Base-by-base conservation (phyloP, 1,139 yeast genomes). In the Kurtzmaniella quercitrusa region DNA sequence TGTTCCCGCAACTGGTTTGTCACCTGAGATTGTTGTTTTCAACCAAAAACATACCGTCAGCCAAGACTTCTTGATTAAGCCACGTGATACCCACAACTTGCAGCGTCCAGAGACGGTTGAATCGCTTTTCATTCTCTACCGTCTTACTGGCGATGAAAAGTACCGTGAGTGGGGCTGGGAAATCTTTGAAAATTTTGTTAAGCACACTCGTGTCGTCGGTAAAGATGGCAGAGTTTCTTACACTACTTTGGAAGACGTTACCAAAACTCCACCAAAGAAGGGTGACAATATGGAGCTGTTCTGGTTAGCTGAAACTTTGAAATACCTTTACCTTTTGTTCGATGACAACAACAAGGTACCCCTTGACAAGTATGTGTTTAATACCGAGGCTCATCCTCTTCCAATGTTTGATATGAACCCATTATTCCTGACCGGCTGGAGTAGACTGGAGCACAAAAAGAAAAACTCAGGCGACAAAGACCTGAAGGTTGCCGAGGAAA, bases 71-170 rank as follows among this genome's bases (percentile, higher is more conserved):
- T 60, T 54, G 49, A 83, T 88, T 53, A 86, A 87, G 57, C 81
- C 80, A 5, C 61, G 66, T 21, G 97, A 91, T 58, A 77, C 74
- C 44, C 96, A 89, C 60, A 88, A 88, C 60, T 66, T 89, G 49
- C 97, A 89, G 66, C 78, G 97, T 51, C 97, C 98, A 1, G 98
- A 91, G 60, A 88, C 97, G 0, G 95, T 89, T 3, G 98, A 91
- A 63, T 84, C 95, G 1, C 71, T 91, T 40, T 89, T 85, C 70
- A 75, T 86, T 52, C 66, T 91, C 50, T 91, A 84, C 68, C 78
- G 94, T 52, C 69, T 89, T 50, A 88, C 96, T 1, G 83, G 84
- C 22, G 94, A 91, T 56, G 78, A 76, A 26, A 84, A 84, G 55
- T 91, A 89, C 61, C 78, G 97, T 51, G 75, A 83, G 53, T 89